Percentiles rank a stretch among this genome's conserved stretches.
phyloP scores from a whole-genome alignment of 1,284 basidiomycete genomes.

The Neolentinus lepideus region DNA sequence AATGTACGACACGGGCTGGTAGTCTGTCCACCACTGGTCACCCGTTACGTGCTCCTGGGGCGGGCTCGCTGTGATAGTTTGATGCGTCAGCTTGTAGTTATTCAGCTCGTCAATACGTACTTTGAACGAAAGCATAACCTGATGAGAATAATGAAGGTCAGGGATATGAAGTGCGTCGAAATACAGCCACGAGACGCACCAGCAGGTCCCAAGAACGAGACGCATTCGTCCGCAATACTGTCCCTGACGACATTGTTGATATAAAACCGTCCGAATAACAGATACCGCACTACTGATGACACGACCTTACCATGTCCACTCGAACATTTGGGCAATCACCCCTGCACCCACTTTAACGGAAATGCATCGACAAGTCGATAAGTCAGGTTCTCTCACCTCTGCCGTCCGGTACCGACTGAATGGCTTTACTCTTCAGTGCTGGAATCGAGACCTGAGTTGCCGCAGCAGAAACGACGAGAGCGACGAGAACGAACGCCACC shows the following conservation, averaged over 20 bases:
- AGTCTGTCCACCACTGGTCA: slow-evolving; percentile 34
- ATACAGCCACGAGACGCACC: not conserved
- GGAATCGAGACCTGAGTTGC: not conserved
- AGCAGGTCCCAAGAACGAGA: slow-evolving; percentile 1
- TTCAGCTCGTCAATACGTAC: slow-evolving; percentile 4
- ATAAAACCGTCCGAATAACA: too few relatives aligned
- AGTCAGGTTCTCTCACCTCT: not conserved
- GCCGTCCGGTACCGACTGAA: not conserved
- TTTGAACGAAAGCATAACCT: slow-evolving; percentile 32
- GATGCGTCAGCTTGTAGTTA: not conserved
- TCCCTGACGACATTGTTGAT: not conserved
- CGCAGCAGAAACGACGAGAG: not conserved
- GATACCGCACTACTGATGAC: too few relatives aligned
- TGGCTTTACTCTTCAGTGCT: not conserved
- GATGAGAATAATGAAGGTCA: slow-evolving; percentile 8
- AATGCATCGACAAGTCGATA: not conserved
- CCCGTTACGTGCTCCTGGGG: slow-evolving; percentile 22
- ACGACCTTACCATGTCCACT: not conserved
- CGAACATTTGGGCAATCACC: slow-evolving; percentile 2
- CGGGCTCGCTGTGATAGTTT: slow-evolving; percentile 18
- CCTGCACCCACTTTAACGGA: not conserved
- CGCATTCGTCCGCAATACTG: slow-evolving; percentile 2
- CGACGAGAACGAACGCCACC: not conserved
- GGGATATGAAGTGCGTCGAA: slow-evolving; percentile 1
- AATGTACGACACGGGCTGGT: slow-evolving; percentile 32